These are phyloP conservation scores for Saprolegnia parasitica DNA, from an alignment of 352 stramenopile genomes.

Conservation along the genomic window DNA sequence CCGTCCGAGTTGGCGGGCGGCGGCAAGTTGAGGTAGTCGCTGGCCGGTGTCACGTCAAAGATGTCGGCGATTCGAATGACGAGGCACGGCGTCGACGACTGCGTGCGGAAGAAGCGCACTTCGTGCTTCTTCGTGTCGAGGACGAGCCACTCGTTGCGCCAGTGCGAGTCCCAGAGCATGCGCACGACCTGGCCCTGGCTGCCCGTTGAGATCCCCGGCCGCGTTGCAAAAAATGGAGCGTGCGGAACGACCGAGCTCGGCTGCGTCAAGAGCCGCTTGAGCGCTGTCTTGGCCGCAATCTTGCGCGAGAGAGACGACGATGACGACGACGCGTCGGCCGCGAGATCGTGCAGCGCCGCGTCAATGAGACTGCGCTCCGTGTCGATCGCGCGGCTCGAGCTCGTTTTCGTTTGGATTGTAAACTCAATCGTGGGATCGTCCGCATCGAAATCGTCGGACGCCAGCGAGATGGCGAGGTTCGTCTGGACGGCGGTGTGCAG, in stretches of 20 bases:
- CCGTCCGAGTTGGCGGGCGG: conserved; percentile 14
- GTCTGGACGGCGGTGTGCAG: conserved; percentile 13
- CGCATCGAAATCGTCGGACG: conserved; percentile 5
- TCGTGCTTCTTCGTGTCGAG: conserved; percentile 37
- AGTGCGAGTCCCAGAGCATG: conserved; percentile 35
- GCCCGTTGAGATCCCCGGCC: conserved; percentile 19
- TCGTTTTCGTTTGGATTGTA: conserved; percentile 8
- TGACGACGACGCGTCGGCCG: not conserved
- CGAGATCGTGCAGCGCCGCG: not conserved
- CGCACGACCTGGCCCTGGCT: conserved; percentile 42
- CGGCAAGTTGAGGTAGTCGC: conserved; percentile 8
- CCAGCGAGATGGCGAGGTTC: conserved; percentile 14
- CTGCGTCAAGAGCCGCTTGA: conserved; percentile 24
- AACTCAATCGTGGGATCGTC: conserved; percentile 10
- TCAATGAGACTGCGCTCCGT: conserved; percentile 2
- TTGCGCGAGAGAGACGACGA: conserved; percentile 3
- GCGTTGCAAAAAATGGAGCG: conserved; percentile 21
- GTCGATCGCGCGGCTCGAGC: not conserved
- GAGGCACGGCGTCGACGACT: conserved; percentile 37
- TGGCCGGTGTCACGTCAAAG: conserved; percentile 27
- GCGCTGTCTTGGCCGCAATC: conserved; percentile 20
- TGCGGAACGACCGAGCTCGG: conserved; percentile 18
- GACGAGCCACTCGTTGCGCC: conserved; percentile 55
- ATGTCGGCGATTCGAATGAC: conserved; percentile 37
- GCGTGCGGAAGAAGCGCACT: conserved; percentile 47